Evolutionary conservation across 106 monocot species (phyloP), one percentile per base, ranked within the genome.

Genomic region (Platanthera zijinensis): DNA sequence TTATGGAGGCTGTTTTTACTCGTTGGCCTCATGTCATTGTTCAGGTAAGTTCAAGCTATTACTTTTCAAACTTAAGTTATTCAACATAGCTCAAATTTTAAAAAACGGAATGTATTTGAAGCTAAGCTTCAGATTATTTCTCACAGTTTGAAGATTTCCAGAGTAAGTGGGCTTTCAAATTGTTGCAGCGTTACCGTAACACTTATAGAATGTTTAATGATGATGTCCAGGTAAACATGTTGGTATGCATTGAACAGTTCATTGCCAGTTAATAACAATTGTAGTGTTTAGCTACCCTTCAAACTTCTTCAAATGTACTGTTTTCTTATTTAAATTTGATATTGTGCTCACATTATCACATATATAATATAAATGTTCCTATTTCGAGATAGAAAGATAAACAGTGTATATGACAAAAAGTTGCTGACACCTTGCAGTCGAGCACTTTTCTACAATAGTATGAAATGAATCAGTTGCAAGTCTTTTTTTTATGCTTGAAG

Each of bases 11-110:
- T 83, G 97, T 99, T 80, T 99, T 94, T 84, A 83, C 92, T 69
- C 97, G 97, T 74, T 99, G 97, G 97, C 97, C 97, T 11, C 77
- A 90, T 88, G 94, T 99, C 75, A 94, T 99, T 57, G 97, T 99
- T 59, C 97, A 99, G 97, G 97, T 97, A 81, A 9, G 22, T 53
- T 74, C 1, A 52, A 6, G 30, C 46, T n/a, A 17, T n/a, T 66
- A 62, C 17, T 19, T 10, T 22, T 53, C 13, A 47, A 51, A 28
- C 14, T 71, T 75, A 14, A 73, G 73, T 64, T 48, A 46, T 22
- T 32, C 21, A 75, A n/a, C n/a, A 17, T 17, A 64, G 48, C 50
- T 30, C 51, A 73, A 73, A 73, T 28, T 73, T 6, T 64, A 1
- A 39, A 39, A 39, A 39, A 39, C 2, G 5, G 7, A 10, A 46